Percentiles rank a stretch among this genome's conserved stretches.
These are phyloP conservation scores for Adansonia digitata DNA, from an alignment of 345 rosid species.

Conservation along the genomic window DNA sequence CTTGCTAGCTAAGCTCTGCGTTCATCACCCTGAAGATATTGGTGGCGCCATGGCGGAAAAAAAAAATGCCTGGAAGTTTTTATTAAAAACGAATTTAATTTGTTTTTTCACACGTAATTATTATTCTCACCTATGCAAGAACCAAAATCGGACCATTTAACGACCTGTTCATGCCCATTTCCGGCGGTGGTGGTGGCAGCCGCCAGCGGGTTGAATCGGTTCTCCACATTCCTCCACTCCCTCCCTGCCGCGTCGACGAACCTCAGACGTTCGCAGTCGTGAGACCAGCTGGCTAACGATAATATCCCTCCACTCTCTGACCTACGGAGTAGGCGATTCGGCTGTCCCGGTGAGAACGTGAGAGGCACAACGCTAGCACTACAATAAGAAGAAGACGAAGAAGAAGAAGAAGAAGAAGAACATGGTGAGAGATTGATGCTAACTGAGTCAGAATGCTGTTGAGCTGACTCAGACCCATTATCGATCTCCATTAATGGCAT, in stretches of 20 bases:
- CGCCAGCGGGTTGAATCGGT: constrained; percentile 36
- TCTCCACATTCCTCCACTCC: constrained; percentile 38
- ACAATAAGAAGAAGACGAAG: constrained; percentile 7
- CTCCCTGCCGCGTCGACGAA: constrained; percentile 22
- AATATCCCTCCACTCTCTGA: constrained; percentile 6
- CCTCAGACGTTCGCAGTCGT: constrained; percentile 22
- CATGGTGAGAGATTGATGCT: not conserved
- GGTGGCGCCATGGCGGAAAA: too few relatives aligned
- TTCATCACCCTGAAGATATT: too few relatives aligned
- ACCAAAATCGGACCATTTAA: constrained; percentile 44
- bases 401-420: constrained; percentile 6
- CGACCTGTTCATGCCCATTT: constrained; percentile 18
- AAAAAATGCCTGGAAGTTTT: too few relatives aligned
- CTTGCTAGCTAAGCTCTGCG: not conserved
- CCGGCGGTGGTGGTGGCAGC: constrained; percentile 4
- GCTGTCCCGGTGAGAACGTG: constrained; percentile 8
- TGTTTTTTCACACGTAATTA: too few relatives aligned
- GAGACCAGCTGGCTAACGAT: not conserved
- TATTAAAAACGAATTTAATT: too few relatives aligned
- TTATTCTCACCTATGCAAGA: constrained; percentile 35
- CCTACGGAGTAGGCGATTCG: not conserved
- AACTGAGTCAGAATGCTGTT: not conserved
- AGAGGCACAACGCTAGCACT: constrained; percentile 16
- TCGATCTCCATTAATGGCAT: not conserved
- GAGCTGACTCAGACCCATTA: not conserved